phyloP scores from a whole-genome alignment of 345 rosid species.

The Euphorbia lathyris region DNA sequence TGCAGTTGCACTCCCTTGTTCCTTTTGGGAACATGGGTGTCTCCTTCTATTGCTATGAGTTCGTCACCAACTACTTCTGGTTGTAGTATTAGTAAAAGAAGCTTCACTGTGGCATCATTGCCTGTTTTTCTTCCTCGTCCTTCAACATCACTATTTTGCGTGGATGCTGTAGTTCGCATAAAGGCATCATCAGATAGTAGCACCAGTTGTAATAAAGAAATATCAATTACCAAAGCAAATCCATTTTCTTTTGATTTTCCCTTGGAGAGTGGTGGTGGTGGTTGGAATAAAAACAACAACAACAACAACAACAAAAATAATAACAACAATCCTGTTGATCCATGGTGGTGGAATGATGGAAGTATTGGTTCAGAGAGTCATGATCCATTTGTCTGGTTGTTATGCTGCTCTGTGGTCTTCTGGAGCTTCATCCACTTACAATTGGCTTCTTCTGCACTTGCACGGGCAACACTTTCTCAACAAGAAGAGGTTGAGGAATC shows the following conservation, averaged over 20 bases:
- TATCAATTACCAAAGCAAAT: slow-evolving; percentile 1
- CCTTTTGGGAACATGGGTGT: slow-evolving; percentile 13
- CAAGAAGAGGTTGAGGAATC: slow-evolving; percentile 11
- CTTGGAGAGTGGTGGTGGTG: slow-evolving; percentile 20
- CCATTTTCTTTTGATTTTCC: slow-evolving; percentile 19
- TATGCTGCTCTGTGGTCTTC: slow-evolving; percentile 28
- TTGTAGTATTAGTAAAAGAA: not conserved
- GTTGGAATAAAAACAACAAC: slow-evolving; percentile 27
- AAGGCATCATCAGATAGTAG: not conserved
- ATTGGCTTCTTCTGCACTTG: slow-evolving; percentile 42
- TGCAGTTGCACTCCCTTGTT: slow-evolving; percentile 24
- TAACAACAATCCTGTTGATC: slow-evolving; percentile 11
- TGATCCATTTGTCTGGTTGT: slow-evolving; percentile 23
- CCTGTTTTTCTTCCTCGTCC: not conserved
- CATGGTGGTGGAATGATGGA: slow-evolving; percentile 35
- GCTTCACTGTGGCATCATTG: not conserved
- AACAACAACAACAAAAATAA: slow-evolving; percentile 12
- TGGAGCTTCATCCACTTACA: slow-evolving; percentile 41
- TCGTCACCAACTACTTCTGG: not conserved
- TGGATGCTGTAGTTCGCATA: not conserved
- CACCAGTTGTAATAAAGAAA: not conserved
- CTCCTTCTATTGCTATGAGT: slow-evolving; percentile 1
- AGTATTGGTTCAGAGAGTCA: slow-evolving; percentile 5
- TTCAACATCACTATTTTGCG: not conserved
- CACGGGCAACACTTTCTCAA: slow-evolving; percentile 27